A percentile compares a stretch with the other conserved stretches of the same genome.
phyloP scores from a whole-genome alignment of 2,329 filamentous ascomycete species.

The Penicillium crustosum region DNA sequence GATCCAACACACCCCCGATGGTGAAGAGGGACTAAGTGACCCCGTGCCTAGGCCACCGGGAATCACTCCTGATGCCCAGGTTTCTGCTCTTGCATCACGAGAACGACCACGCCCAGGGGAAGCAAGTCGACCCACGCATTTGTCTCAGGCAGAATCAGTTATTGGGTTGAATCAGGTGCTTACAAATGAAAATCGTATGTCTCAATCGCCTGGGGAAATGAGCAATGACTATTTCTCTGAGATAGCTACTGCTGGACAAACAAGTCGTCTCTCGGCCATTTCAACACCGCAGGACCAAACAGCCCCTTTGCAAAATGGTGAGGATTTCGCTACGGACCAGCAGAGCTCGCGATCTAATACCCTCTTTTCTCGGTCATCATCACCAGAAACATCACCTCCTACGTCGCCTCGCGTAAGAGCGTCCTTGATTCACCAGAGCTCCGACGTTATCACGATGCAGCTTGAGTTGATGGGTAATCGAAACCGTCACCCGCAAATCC shows the following conservation, averaged over 20 bases:
- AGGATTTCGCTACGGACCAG: conserved; percentile 17
- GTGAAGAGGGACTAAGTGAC: conserved; percentile 14
- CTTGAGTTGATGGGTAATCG: conserved; percentile 41
- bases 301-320: conserved; percentile 13
- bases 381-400: conserved; percentile 42
- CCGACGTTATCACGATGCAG: conserved; percentile 48
- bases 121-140: conserved; percentile 13
- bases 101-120: conserved; percentile 10
- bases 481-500: conserved; percentile 23
- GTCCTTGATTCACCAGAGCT: conserved; percentile 45
- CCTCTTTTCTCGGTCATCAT: conserved; percentile 41
- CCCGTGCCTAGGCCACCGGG: conserved; percentile 18
- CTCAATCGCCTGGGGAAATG: conserved; percentile 42
- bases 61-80: conserved; percentile 16
- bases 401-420: conserved; percentile 45
- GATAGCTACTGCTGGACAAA: conserved; percentile 26
- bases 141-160: conserved; percentile 7
- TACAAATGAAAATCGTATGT: conserved; percentile 39
- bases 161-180: conserved; percentile 18
- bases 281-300: conserved; percentile 15
- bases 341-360: conserved; percentile 42
- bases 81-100: conserved; percentile 10
- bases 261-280: conserved; percentile 19
- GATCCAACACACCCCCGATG: conserved; percentile 11
- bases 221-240: conserved; percentile 35